These are phyloP conservation scores for Aspergillus nanangensis DNA, from an alignment of 495 filamentous ascomycete species.

Conservation along the genomic window DNA sequence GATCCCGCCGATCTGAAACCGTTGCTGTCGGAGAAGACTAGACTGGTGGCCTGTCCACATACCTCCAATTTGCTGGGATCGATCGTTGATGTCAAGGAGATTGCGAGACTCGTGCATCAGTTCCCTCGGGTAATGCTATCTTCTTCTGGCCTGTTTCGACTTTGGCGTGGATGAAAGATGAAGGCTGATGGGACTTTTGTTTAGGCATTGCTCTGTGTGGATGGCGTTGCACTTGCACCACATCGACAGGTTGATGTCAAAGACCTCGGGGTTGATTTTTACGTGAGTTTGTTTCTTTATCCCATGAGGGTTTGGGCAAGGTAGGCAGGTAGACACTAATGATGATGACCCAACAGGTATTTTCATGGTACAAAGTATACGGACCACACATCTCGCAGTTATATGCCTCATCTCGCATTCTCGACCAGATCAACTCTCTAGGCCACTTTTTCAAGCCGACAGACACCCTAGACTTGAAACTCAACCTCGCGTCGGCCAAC, in stretches of 20 bases:
- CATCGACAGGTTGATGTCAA: slow-evolving; percentile 64
- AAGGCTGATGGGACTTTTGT: not conserved
- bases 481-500: slow-evolving; percentile 59
- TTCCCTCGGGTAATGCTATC: slow-evolving; percentile 24
- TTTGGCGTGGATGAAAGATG: not conserved
- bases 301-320: slow-evolving; percentile 40
- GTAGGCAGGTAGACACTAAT: not conserved
- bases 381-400: slow-evolving; percentile 67
- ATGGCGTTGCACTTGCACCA: slow-evolving; percentile 68
- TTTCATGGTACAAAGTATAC: slow-evolving; percentile 74
- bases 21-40: slow-evolving; percentile 54
- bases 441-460: slow-evolving; percentile 66
- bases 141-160: not conserved
- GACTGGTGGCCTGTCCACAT: slow-evolving; percentile 66
- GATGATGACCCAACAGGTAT: slow-evolving; percentile 26
- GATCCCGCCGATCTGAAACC: slow-evolving; percentile 44
- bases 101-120: slow-evolving; percentile 45
- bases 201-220: slow-evolving; percentile 43
- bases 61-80: slow-evolving; percentile 65
- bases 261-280: slow-evolving; percentile 65
- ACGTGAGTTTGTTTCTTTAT: slow-evolving; percentile 30
- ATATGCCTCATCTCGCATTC: slow-evolving; percentile 48
- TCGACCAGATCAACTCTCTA: slow-evolving; percentile 46
- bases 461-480: slow-evolving; percentile 53
- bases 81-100: slow-evolving; percentile 54